Percentiles rank a stretch among this genome's conserved stretches.
These are phyloP conservation scores for Metschnikowia corniflorae DNA, from an alignment of 805 yeast genomes.

Conservation along the genomic window DNA sequence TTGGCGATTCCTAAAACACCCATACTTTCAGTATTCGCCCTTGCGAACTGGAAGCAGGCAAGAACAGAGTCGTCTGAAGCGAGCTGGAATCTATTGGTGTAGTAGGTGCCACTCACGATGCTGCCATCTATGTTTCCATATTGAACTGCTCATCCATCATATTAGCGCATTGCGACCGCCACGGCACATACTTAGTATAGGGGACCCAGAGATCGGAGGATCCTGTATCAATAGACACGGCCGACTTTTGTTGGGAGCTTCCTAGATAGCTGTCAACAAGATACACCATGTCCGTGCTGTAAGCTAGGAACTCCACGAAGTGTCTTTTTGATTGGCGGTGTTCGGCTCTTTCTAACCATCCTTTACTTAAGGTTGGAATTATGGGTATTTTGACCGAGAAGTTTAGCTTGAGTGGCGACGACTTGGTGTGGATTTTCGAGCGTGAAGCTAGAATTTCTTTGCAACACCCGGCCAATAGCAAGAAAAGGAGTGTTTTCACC, in stretches of 20 bases:
- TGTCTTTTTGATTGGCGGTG: no score
- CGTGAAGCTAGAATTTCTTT: no score
- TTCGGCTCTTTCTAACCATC: no score
- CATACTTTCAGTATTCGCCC: neutral
- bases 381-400: no score
- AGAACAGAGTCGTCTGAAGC: conserved; percentile 1
- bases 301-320: no score
- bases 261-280: conserved; percentile 13
- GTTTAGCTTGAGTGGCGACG: no score
- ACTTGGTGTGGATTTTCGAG: no score
- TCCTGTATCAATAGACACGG: conserved; percentile 42
- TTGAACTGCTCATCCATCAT: conserved; percentile 8
- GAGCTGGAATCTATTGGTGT: conserved; percentile 9
- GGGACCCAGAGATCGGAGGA: conserved; percentile 42
- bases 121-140: conserved; percentile 8
- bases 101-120: conserved; percentile 7
- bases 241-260: conserved; percentile 16
- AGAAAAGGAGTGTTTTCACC: no score
- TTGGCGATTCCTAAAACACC: conserved; percentile 14
- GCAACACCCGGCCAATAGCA: no score
- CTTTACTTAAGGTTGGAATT: no score
- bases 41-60: conserved; percentile 13
- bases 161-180: conserved; percentile 2
- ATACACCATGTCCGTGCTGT: conserved; percentile 7
- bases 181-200: conserved; percentile 4